Conservation (phyloP, 345 rosid species). For the Salix koriyanagi region DNA sequence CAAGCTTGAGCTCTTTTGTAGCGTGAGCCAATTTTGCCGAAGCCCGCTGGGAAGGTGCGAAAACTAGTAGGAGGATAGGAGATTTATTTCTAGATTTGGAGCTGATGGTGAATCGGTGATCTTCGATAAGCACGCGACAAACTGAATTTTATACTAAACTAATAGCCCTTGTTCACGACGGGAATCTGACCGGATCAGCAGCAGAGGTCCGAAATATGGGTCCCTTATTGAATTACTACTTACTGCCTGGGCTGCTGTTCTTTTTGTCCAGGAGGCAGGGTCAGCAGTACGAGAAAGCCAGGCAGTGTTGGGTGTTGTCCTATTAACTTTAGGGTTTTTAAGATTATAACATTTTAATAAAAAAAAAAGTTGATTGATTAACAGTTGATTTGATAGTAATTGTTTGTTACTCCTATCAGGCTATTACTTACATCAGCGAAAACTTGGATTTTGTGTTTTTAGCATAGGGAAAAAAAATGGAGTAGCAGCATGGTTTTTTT, state of each 20-base stretch:
- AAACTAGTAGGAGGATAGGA: constrained; percentile 3
- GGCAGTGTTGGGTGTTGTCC: background rate
- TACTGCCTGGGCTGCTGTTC: background rate
- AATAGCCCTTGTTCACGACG: background rate
- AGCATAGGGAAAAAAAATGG: too few relatives aligned
- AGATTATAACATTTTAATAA: too few relatives aligned
- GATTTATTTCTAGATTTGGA: constrained; percentile 1
- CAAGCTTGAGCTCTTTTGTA: background rate
- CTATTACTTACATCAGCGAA: background rate
- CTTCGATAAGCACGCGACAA: background rate
- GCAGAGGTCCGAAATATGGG: constrained; percentile 16
- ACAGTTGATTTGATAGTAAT: background rate
- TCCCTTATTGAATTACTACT: constrained; percentile 8
- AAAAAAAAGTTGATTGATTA: background rate
- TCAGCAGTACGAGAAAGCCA: background rate
- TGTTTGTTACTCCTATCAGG: background rate
- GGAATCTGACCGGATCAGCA: constrained; percentile 19
- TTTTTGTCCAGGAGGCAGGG: background rate
- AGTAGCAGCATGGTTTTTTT: too few relatives aligned
- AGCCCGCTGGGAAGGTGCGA: constrained; percentile 1
- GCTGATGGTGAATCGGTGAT: background rate
- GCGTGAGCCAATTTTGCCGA: background rate
- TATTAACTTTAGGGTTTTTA: too few relatives aligned
- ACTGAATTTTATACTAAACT: background rate
- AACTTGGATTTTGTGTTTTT: background rate